A percentile compares a stretch with the other conserved stretches of the same genome.
phyloP scores from a whole-genome alignment of 2,329 filamentous ascomycete species.

The Diaporthe longicolla region DNA sequence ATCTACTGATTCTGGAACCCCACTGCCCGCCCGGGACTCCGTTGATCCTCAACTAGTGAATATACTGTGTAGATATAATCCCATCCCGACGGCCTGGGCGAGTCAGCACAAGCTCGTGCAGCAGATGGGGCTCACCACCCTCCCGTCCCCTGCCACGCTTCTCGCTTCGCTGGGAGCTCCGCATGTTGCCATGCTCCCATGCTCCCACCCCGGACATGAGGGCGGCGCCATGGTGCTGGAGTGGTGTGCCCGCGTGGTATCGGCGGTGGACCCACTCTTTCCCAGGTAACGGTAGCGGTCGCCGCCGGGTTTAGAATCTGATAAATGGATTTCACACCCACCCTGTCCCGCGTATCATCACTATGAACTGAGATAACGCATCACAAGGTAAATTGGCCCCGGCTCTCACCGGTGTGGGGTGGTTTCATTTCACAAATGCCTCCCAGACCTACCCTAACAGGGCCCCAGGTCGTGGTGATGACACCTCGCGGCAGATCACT shows the following conservation, averaged over 20 bases:
- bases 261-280: conserved; percentile 22
- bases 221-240: neutral
- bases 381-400: conserved; percentile 37
- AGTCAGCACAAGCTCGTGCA: conserved; percentile 23
- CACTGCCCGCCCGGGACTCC: neutral
- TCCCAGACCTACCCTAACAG: conserved; percentile 23
- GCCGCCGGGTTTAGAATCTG: conserved; percentile 30
- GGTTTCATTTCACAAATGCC: conserved; percentile 40
- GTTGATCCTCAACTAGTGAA: neutral
- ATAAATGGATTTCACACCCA: conserved; percentile 30
- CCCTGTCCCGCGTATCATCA: conserved; percentile 21
- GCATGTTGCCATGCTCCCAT: neutral
- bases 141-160: neutral
- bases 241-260: conserved; percentile 30
- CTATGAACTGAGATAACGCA: conserved; percentile 36
- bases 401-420: conserved; percentile 42
- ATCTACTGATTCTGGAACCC: neutral
- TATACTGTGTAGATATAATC: neutral
- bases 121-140: conserved; percentile 3
- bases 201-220: conserved; percentile 17
- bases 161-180: conserved; percentile 13
- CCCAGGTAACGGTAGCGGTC: conserved; percentile 17
- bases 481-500: conserved; percentile 26
- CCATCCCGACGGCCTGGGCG: conserved; percentile 19
- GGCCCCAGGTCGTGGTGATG: conserved; percentile 23